Evolutionary conservation across 208 protist species (phyloP).

Genomic region (Crithidia thermophila): DNA sequence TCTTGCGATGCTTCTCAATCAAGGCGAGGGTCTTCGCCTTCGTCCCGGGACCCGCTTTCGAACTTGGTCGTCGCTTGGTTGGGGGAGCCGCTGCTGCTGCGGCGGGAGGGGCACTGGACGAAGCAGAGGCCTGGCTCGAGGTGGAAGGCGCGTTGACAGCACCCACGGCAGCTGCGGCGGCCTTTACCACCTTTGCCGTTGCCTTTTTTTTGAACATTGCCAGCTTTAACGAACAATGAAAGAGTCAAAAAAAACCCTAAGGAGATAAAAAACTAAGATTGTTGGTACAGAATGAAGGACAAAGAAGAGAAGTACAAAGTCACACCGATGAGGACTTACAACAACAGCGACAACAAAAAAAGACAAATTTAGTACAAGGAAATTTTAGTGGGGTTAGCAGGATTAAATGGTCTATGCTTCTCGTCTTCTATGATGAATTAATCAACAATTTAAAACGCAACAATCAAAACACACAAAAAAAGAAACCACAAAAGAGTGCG

Average conservation of each 20-base stretch:
- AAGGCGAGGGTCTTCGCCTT: constrained; percentile 23
- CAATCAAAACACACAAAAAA: too few relatives aligned
- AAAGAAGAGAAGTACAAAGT: not conserved
- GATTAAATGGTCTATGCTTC: too few relatives aligned
- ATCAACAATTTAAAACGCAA: too few relatives aligned
- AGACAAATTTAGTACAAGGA: too few relatives aligned
- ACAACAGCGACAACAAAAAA: not conserved
- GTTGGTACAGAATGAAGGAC: not conserved
- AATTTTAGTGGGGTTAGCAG: too few relatives aligned
- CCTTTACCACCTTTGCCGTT: constrained; percentile 7
- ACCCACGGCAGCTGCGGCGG: not conserved
- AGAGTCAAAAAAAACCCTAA: constrained; percentile 1
- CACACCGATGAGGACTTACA: not conserved
- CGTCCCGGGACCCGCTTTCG: not conserved
- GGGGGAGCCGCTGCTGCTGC: constrained; percentile 5
- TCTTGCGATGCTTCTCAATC: constrained; percentile 36
- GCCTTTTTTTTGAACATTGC: constrained; percentile 55
- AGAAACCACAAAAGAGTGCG: too few relatives aligned
- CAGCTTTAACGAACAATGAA: constrained; percentile 19
- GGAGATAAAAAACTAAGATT: not conserved
- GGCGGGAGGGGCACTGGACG: not conserved
- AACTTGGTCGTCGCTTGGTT: not conserved
- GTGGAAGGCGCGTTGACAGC: constrained; percentile 1
- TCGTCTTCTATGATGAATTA: too few relatives aligned
- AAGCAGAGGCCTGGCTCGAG: not conserved